A percentile compares a stretch with the other conserved stretches of the same genome.
Conservation (phyloP, 352 stramenopile genomes). For the Hyaloperonospora brassicae region DNA sequence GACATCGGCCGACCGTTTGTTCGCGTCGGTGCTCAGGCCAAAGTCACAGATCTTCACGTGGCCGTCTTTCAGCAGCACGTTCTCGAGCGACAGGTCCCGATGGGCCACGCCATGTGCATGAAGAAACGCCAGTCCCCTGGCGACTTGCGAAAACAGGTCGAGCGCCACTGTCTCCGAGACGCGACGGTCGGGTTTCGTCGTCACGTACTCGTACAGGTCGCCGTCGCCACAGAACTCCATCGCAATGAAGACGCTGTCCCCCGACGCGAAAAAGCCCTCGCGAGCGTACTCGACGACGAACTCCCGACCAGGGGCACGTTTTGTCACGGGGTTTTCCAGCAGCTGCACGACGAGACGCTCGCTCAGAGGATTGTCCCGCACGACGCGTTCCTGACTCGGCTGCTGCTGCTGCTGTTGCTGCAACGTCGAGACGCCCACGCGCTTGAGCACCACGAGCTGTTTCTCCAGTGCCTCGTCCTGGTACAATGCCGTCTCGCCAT, state of each 20-base stretch:
- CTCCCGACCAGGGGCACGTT: constrained; percentile 24
- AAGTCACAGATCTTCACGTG: constrained; percentile 62
- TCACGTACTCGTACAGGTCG: constrained; percentile 50
- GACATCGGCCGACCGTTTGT: constrained; percentile 25
- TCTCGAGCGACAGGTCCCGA: constrained; percentile 54
- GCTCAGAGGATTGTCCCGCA: constrained; percentile 38
- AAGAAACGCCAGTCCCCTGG: constrained; percentile 37
- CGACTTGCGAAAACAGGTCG: constrained; percentile 22
- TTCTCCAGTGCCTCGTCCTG: constrained; percentile 22
- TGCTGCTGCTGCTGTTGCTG: too few species aligned
- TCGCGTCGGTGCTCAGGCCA: constrained; percentile 41
- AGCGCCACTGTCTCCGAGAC: constrained; percentile 36
- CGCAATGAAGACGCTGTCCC: constrained; percentile 41
- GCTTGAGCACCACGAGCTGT: constrained; percentile 54
- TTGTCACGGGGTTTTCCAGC: constrained; percentile 19
- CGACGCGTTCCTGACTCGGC: constrained; percentile 8
- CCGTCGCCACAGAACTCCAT: constrained; percentile 63
- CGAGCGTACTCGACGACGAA: constrained; percentile 36
- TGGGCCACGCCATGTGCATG: constrained; percentile 44
- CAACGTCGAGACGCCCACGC: constrained; percentile 32
- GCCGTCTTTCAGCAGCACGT: constrained; percentile 41
- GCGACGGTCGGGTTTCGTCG: constrained; percentile 20
- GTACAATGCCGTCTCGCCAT: constrained; percentile 48
- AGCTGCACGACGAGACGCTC: constrained; percentile 43
- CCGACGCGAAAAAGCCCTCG: constrained; percentile 33